phyloP scores from a whole-genome alignment of 2,329 filamentous ascomycete species.

The Penicillium sp. region DNA sequence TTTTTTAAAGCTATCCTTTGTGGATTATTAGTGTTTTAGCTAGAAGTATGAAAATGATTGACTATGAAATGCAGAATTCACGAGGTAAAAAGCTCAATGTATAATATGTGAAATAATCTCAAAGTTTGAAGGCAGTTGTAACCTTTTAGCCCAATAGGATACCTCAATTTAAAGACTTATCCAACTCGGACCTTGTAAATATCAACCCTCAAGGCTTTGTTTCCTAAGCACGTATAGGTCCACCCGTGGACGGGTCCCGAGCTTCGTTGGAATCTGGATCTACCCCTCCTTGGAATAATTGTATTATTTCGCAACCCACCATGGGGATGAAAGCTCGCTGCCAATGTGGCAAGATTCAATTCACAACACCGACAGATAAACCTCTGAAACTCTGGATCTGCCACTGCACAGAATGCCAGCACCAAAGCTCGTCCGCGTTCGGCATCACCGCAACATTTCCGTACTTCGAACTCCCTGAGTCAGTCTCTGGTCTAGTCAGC shows the following conservation, averaged over 20 bases:
- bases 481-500: slow-evolving; percentile 19
- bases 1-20: background rate
- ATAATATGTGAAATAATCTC: background rate
- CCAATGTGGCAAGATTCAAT: slow-evolving; percentile 64
- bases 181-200: background rate
- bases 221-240: background rate
- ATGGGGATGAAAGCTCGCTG: slow-evolving; percentile 59
- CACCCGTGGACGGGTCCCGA: background rate
- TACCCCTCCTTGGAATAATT: background rate
- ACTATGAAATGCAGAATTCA: background rate
- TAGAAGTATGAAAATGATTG: background rate
- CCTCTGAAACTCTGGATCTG: slow-evolving; percentile 69
- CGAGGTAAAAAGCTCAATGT: background rate
- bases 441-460: slow-evolving; percentile 70
- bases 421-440: slow-evolving; percentile 66
- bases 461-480: slow-evolving; percentile 57
- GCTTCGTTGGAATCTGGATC: background rate
- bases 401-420: slow-evolving; percentile 66
- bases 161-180: background rate
- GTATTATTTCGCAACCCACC: background rate
- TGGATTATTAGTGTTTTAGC: background rate
- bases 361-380: slow-evolving; percentile 60
- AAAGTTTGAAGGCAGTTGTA: background rate
- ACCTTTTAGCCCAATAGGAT: background rate
- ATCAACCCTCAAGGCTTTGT: background rate